Evolutionary conservation across 352 stramenopile species (phyloP), one percentile per base, ranked within the genome.

Genomic region (Lagenidium giganteum): DNA sequence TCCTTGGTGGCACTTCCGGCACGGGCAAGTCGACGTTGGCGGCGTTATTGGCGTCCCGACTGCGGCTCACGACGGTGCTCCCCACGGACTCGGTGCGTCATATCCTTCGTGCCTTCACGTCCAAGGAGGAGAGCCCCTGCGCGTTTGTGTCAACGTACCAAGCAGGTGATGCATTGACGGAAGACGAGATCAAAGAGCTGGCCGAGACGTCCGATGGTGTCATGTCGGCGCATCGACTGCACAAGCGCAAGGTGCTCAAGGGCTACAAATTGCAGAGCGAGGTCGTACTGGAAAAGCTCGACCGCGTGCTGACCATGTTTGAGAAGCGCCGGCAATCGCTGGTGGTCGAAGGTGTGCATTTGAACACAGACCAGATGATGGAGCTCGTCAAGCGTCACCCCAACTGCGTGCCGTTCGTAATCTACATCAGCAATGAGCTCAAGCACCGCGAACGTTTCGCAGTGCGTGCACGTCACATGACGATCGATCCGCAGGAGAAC

Each of bases 361-460:
- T 94, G 40, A 91, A 92, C 57, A 90, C 70, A 39, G 77, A 91
- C 38, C 72, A 90, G 40, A 72, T 94, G 60, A 48, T 83, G 32
- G 67, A 81, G 39, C 67, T 94, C 13, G 78, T 94, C 18, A 76
- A 81, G 20, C 67, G 69, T n/a, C 82, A 94, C 44, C 82, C 82
- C 14, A 92, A 80, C 32, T 92, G 79, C 47, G 77, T 94, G 30
- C 82, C 82, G 23, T 94, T 94, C 39, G 57, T 94, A 39, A 91
- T 94, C 51, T 91, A 94, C 65, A 94, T 94, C 44, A 92, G 78
- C 26, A 92, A 94, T 33, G 82, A 94, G 51, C 70, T 83, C 46
- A 91, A 92, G 61, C 82, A 94, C 54, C 79, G 82, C 46, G 79
- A 94, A 30, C 69, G 81, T 8, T 94, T 94, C 24, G 82, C 79